Percentiles rank a stretch among this genome's conserved stretches.
These are phyloP conservation scores for Solanum ossicruentum DNA, from an alignment of 257 asterid species.

Conservation along the genomic window DNA sequence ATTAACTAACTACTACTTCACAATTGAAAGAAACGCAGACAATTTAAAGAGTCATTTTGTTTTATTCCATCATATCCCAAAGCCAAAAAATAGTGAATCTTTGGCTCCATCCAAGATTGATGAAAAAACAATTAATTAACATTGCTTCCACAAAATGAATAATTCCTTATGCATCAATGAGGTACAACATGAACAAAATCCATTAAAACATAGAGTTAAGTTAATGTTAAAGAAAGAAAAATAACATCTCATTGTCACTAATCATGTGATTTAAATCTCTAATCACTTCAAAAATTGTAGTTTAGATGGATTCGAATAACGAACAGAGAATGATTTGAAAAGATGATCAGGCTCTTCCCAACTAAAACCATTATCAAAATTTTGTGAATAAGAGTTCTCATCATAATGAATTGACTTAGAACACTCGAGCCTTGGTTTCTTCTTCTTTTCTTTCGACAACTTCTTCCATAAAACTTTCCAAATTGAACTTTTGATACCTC, in stretches of 20 bases:
- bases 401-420: constrained; percentile 1
- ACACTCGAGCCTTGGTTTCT: neutral
- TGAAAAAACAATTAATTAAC: neutral
- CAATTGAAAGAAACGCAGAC: too few relatives aligned
- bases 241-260: neutral
- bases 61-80: too few relatives aligned
- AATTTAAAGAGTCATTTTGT: too few relatives aligned
- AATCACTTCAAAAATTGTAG: neutral
- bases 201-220: neutral
- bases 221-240: neutral
- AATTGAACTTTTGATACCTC: neutral
- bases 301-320: constrained; percentile 9
- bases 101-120: too few relatives aligned
- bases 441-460: neutral
- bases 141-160: neutral
- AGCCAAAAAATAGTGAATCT: too few relatives aligned
- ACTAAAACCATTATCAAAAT: constrained; percentile 10
- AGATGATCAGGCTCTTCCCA: constrained; percentile 5
- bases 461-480: constrained; percentile 16
- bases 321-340: constrained; percentile 11
- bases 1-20: too few relatives aligned
- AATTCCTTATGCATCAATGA: neutral
- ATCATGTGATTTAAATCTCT: neutral
- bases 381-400: constrained; percentile 1
- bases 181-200: neutral